These are phyloP conservation scores for Orobanche coerulescens DNA, from an alignment of 257 asterid species.

Conservation along the genomic window DNA sequence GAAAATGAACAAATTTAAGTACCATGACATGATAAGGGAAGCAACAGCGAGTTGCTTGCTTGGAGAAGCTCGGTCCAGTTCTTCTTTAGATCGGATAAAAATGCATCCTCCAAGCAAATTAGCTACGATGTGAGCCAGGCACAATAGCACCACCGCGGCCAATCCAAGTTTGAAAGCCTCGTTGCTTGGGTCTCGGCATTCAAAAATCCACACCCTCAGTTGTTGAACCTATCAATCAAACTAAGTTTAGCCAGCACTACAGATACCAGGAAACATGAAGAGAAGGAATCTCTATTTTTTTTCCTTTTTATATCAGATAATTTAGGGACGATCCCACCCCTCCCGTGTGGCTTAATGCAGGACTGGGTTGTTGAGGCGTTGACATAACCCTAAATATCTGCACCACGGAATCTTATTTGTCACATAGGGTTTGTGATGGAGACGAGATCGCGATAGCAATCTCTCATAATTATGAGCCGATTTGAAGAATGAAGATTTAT, in stretches of 20 bases:
- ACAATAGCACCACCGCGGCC: constrained; percentile 54
- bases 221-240: constrained; percentile 33
- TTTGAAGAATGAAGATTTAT: no score
- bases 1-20: not conserved
- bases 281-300: no score
- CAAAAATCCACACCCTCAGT: constrained; percentile 53
- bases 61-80: constrained; percentile 49
- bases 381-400: no score
- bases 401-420: no score
- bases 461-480: no score
- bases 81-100: constrained; percentile 60
- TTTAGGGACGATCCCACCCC: no score
- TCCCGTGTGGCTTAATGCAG: no score
- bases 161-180: constrained; percentile 71
- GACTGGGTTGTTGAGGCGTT: no score
- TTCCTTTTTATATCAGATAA: no score
- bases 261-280: not conserved
- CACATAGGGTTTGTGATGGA: no score
- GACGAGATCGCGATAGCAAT: no score
- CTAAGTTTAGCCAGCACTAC: not conserved
- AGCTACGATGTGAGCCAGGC: constrained; percentile 50
- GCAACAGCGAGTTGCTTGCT: constrained; percentile 71
- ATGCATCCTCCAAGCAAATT: constrained; percentile 59
- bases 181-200: constrained; percentile 79
- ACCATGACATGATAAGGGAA: constrained; percentile 73